Conservation (phyloP, 2,329 filamentous ascomycete genomes). For the Colletotrichum sp. region DNA sequence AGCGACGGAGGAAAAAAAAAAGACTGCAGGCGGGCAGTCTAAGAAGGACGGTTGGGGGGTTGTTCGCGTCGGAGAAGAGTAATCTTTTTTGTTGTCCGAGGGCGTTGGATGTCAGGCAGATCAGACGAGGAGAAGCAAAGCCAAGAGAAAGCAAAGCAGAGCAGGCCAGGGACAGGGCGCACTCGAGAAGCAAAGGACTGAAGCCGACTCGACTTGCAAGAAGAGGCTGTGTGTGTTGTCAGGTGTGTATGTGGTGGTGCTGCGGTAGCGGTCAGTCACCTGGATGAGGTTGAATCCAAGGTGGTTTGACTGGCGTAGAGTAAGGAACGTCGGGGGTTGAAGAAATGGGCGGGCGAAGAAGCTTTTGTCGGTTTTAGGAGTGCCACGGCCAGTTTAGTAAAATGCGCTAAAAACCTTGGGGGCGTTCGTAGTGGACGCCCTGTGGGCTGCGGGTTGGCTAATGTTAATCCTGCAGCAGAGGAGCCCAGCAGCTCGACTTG, state of each 20-base stretch:
- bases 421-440: conserved; percentile 16
- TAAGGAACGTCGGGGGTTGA: background rate
- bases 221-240: background rate
- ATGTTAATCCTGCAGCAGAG: conserved; percentile 6
- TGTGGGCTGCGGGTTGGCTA: conserved; percentile 12
- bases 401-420: conserved; percentile 3
- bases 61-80: background rate
- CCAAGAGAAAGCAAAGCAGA: background rate
- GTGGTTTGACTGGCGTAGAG: background rate
- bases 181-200: background rate
- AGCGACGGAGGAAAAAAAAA: background rate
- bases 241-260: background rate
- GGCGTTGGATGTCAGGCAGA: conserved; percentile 6
- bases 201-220: background rate
- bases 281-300: background rate
- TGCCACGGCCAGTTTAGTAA: conserved; percentile 11
- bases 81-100: conserved; percentile 1
- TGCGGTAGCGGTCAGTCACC: background rate
- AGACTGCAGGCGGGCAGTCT: background rate
- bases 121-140: conserved; percentile 4
- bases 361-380: conserved; percentile 19
- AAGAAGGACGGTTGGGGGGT: background rate
- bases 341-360: conserved; percentile 8
- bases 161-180: background rate
- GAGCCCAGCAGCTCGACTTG: background rate